These are phyloP conservation scores for Casaregolazyma lundiana DNA, from an alignment of 1,139 yeast genomes.

Conservation along the genomic window DNA sequence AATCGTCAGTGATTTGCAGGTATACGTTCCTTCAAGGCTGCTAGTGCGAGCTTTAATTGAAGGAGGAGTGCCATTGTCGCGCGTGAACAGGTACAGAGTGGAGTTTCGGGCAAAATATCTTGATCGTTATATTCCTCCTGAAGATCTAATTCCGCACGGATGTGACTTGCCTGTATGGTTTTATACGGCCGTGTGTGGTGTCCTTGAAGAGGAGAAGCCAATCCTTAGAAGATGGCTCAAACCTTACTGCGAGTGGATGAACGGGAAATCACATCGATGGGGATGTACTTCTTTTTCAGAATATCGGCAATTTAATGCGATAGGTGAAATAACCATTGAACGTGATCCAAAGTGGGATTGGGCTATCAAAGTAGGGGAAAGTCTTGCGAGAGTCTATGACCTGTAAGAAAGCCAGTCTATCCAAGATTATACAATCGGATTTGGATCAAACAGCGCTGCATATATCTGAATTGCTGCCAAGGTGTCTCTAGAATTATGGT, in stretches of 20 bases:
- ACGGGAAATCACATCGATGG: slow-evolving; percentile 28
- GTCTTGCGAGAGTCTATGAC: slow-evolving; percentile 12
- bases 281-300: slow-evolving; percentile 24
- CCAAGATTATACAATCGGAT: too few relatives aligned
- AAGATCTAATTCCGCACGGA: slow-evolving; percentile 34
- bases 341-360: slow-evolving; percentile 36
- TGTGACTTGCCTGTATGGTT: slow-evolving; percentile 36
- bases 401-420: too few relatives aligned
- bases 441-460: too few relatives aligned
- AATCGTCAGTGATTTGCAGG: slow-evolving; percentile 40
- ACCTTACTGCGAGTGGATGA: slow-evolving; percentile 31
- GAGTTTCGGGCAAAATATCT: slow-evolving; percentile 33
- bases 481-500: too few relatives aligned
- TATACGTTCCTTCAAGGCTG: slow-evolving; percentile 37
- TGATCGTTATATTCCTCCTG: slow-evolving; percentile 28
- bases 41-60: slow-evolving; percentile 29
- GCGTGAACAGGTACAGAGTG: slow-evolving; percentile 34
- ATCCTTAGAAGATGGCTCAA: slow-evolving; percentile 25
- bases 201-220: slow-evolving; percentile 27
- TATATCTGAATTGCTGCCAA: too few relatives aligned
- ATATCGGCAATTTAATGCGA: slow-evolving; percentile 25
- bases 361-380: slow-evolving; percentile 33
- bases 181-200: slow-evolving; percentile 28
- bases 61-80: slow-evolving; percentile 29
- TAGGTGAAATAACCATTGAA: slow-evolving; percentile 28